Evolutionary conservation across 1,139 yeast genomes (phyloP), one percentile per base, ranked within the genome.

Genomic region (Zhuliangozyma parablackwelliae): DNA sequence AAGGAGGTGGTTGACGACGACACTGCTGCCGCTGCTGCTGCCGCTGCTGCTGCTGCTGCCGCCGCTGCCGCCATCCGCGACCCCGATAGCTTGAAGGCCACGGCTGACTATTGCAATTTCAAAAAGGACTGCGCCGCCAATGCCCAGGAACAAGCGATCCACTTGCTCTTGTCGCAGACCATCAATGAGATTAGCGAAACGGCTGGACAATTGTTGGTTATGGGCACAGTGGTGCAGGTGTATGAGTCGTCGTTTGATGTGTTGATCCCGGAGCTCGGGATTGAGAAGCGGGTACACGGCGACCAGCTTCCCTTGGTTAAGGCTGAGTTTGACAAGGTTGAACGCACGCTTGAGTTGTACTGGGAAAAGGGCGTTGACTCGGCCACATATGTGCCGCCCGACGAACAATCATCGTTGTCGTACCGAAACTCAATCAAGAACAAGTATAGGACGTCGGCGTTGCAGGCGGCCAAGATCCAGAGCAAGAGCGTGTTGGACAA

Each of bases 181-280:
- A 83, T 92, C 41, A 85, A 84, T 54, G 86, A 81, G 34, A 75
- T 86, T 72, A 78, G 95, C 44, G 78, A 77, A 40, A 69, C 74
- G 26, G 80, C 92, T 7, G 95, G 95, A 1, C 96, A 89, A 57
- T 60, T 89, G 35, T 72, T 90, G 48, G 81, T 89, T 32, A 80
- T 82, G 75, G 97, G 96, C 10, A 80, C 89, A 10, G 94, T 92
- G 29, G 65, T 89, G 28, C 97, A 89, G 58, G 97, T 90, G 7
- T 90, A 90, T 56, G 97, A 92, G 61, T 87, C 96, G 2, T 88
- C 97, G 2, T 92, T 92, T 65, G 98, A 92, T 60, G 95, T 92
- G 7, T 79, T 88, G 46, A 74, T 92, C 44, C 97, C 97, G 1
- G 97, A 88, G 50, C 83, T 90, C 63, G 97, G 98, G 30, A 87